Evolutionary conservation across 345 rosid genomes (phyloP).

Genomic region (Lepidium didymum): DNA sequence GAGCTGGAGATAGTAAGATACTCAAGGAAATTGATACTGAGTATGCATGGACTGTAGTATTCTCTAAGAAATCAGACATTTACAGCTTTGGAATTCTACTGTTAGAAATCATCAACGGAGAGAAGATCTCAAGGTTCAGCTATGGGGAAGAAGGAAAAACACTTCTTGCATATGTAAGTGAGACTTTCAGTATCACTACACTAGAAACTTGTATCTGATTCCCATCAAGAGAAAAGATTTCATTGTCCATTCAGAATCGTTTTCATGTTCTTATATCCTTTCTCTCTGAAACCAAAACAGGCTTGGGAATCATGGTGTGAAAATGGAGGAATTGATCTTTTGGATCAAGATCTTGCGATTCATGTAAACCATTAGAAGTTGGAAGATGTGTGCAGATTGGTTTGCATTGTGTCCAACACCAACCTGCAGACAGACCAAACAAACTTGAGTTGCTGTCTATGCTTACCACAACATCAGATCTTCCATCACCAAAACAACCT

Average conservation of each 20-base stretch:
- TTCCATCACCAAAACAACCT: constrained; percentile 10
- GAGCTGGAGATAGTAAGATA: too few species aligned
- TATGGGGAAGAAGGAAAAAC: constrained; percentile 2
- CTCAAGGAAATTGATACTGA: too few species aligned
- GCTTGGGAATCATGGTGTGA: constrained; percentile 14
- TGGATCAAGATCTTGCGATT: not conserved
- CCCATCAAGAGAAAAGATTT: not conserved
- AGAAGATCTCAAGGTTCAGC: constrained; percentile 13
- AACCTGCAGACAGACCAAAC: constrained; percentile 5
- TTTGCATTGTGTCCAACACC: constrained; percentile 8
- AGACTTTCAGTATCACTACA: not conserved
- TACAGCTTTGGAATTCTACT: constrained; percentile 41
- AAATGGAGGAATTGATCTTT: not conserved
- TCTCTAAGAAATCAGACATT: constrained; percentile 39
- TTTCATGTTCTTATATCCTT: not conserved
- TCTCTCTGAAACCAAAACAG: not conserved
- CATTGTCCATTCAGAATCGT: not conserved
- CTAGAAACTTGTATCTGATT: not conserved
- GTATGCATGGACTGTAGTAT: constrained; percentile 35
- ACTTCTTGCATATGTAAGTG: constrained; percentile 16
- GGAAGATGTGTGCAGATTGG: constrained; percentile 10
- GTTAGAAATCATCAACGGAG: constrained; percentile 15
- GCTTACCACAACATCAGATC: constrained; percentile 1
- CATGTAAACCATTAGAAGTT: not conserved
- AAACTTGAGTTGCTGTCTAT: constrained; percentile 2